These are phyloP conservation scores for Apium graveolens DNA, from an alignment of 129 eudicot species.

Conservation along the genomic window DNA sequence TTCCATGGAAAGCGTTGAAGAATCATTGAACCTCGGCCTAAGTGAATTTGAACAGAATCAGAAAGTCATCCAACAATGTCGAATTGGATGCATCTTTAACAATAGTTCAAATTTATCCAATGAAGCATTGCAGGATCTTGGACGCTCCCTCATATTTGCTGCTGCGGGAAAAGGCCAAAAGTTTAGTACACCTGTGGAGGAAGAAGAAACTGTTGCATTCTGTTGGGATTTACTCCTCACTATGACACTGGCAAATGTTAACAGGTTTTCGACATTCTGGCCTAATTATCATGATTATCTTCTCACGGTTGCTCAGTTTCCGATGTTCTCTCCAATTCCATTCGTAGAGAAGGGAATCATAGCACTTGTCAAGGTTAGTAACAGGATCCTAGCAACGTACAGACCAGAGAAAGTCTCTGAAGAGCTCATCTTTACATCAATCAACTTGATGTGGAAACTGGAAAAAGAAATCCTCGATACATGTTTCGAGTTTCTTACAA, in stretches of 20 bases:
- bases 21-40: slow-evolving; percentile 52
- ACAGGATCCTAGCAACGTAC: slow-evolving; percentile 39
- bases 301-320: slow-evolving; percentile 57
- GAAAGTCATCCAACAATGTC: slow-evolving; percentile 80
- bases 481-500: slow-evolving; percentile 52
- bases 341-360: slow-evolving; percentile 73
- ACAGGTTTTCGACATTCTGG: slow-evolving; percentile 54
- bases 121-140: too few species aligned
- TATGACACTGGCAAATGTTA: slow-evolving; percentile 35
- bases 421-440: slow-evolving; percentile 67
- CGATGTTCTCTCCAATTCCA: slow-evolving; percentile 65
- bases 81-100: slow-evolving; percentile 53
- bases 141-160: too few species aligned
- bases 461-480: slow-evolving; percentile 78
- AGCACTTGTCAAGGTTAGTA: slow-evolving; percentile 44
- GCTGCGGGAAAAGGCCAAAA: too few species aligned
- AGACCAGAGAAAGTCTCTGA: slow-evolving; percentile 44
- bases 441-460: slow-evolving; percentile 73
- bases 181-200: slow-evolving; percentile 5
- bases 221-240: slow-evolving; percentile 78
- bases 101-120: too few species aligned
- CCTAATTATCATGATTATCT: slow-evolving; percentile 65
- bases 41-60: slow-evolving; percentile 82
- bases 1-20: slow-evolving; percentile 75
- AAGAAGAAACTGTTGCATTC: slow-evolving; percentile 81